Evolutionary conservation across 805 yeast genomes (phyloP).

Genomic region (Starmera pachycereana): DNA sequence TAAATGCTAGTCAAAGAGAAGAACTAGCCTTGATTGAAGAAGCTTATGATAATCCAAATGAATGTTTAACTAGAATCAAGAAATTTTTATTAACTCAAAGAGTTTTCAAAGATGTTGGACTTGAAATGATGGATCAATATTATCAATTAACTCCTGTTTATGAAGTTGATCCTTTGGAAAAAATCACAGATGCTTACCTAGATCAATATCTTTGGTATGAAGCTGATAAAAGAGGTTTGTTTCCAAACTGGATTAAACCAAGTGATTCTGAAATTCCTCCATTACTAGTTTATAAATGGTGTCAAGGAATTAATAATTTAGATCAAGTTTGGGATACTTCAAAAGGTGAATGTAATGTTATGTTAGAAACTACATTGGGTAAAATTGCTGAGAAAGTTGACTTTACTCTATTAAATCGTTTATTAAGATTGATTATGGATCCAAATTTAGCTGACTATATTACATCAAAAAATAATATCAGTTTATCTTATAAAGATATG

Average conservation of each 20-base stretch:
- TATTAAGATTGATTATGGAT: constrained; percentile 73
- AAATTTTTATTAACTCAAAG: constrained; percentile 77
- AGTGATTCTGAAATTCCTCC: constrained; percentile 93
- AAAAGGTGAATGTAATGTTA: constrained; percentile 69
- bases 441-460: constrained; percentile 91
- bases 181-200: constrained; percentile 89
- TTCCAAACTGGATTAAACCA: constrained; percentile 96
- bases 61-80: constrained; percentile 76
- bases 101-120: constrained; percentile 78
- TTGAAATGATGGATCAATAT: constrained; percentile 89
- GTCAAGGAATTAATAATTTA: constrained; percentile 79
- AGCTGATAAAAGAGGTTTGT: constrained; percentile 74
- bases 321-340: constrained; percentile 68
- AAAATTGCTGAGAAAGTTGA: constrained; percentile 81
- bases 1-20: constrained; percentile 83
- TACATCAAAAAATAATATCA: constrained; percentile 81
- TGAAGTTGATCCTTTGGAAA: constrained; percentile 83
- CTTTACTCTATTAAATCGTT: constrained; percentile 72
- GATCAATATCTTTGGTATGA: constrained; percentile 97
- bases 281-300: constrained; percentile 83
- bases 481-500: constrained; percentile 87
- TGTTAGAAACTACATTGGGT: constrained; percentile 67
- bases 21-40: constrained; percentile 90
- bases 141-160: constrained; percentile 80
- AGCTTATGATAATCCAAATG: constrained; percentile 96